Evolutionary conservation across 2,329 filamentous ascomycete genomes (phyloP).

Genomic region (Clonostachys byssicola): DNA sequence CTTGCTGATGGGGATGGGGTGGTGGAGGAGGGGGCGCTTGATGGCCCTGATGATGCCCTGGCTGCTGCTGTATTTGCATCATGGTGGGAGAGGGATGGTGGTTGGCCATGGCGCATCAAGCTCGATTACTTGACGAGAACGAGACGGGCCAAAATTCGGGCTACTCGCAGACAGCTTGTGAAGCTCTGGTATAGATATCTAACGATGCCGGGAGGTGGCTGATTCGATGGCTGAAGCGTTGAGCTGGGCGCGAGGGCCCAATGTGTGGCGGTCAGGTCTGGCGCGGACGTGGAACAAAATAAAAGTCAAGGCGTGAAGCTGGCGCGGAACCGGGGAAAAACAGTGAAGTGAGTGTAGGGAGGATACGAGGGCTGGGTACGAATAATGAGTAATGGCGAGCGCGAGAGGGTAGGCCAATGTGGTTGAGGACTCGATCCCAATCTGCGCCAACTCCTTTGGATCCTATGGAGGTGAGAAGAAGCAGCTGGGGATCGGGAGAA

Average conservation of each 20-base stretch:
- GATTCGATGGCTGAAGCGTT: too few species aligned
- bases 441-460: too few species aligned
- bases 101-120: conserved; percentile 55
- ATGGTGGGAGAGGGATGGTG: conserved; percentile 79
- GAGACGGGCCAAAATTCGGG: not conserved
- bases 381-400: not conserved
- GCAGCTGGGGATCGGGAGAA: not conserved
- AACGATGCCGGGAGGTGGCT: too few species aligned
- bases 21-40: conserved; percentile 47
- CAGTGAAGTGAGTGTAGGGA: not conserved
- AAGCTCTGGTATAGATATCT: too few species aligned
- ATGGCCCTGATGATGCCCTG: conserved; percentile 54
- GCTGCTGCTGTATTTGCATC: conserved; percentile 61
- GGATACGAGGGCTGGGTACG: not conserved
- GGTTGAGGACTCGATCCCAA: too few species aligned
- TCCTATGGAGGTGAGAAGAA: too few species aligned
- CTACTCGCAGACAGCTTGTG: not conserved
- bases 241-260: too few species aligned
- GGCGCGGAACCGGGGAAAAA: not conserved
- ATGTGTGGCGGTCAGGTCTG: too few species aligned
- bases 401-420: too few species aligned
- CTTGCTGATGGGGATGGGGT: conserved; percentile 27
- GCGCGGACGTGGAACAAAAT: not conserved
- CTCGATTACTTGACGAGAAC: not conserved
- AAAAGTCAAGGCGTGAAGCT: too few species aligned